phyloP scores from a whole-genome alignment of 768 basidiomycete species.

The Boletus fagicola region DNA sequence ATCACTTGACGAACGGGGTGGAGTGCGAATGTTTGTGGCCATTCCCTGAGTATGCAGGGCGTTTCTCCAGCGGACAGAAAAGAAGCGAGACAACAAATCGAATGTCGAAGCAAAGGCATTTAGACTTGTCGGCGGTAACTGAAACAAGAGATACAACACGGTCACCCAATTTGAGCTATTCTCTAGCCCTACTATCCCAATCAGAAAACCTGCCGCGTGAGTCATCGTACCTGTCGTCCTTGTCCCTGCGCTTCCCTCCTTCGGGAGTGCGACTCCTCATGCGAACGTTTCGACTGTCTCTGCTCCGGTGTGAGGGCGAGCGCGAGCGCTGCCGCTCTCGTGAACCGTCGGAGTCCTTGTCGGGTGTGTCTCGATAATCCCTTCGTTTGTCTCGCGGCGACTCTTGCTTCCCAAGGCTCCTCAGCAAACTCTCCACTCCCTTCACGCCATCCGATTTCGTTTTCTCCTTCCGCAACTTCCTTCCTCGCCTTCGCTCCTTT shows the following conservation, averaged over 20 bases:
- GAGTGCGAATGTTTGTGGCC: neutral
- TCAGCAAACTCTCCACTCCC: slow-evolving; percentile 67
- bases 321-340: slow-evolving; percentile 14
- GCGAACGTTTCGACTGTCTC: slow-evolving; percentile 10
- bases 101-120: neutral
- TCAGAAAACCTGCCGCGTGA: neutral
- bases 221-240: slow-evolving; percentile 6
- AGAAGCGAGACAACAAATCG: neutral
- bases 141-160: slow-evolving; percentile 4
- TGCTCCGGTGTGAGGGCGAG: slow-evolving; percentile 11
- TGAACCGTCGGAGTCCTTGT: slow-evolving; percentile 12
- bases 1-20: neutral
- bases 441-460: slow-evolving; percentile 59
- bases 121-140: neutral
- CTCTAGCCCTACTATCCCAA: neutral
- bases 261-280: slow-evolving; percentile 22
- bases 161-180: neutral
- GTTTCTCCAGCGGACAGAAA: neutral
- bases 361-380: slow-evolving; percentile 10
- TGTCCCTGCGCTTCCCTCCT: slow-evolving; percentile 6
- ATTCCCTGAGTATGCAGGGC: neutral
- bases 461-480: slow-evolving; percentile 52
- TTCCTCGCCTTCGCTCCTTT: slow-evolving; percentile 73
- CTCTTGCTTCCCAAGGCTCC: slow-evolving; percentile 35
- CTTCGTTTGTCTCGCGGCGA: slow-evolving; percentile 22